Percentiles rank a stretch among this genome's conserved stretches.
These are phyloP conservation scores for Solanum sitiens DNA, from an alignment of 257 asterid genomes.

Conservation along the genomic window DNA sequence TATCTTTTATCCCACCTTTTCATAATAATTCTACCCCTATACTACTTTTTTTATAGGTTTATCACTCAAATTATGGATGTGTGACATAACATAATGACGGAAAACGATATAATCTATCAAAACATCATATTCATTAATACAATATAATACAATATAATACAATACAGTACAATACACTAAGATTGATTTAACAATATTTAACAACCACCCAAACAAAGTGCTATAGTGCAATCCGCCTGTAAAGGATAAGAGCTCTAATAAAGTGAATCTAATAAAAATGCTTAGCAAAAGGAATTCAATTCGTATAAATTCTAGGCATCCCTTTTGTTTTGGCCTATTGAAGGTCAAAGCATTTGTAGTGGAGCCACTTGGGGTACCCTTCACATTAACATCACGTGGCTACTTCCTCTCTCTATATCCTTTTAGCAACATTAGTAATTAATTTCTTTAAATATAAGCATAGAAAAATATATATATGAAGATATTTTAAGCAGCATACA, in stretches of 20 bases:
- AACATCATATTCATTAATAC: too few species aligned
- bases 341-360: background rate
- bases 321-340: background rate
- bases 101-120: too few species aligned
- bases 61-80: too few species aligned
- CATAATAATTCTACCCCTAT: too few species aligned
- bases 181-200: too few species aligned
- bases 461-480: background rate
- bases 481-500: background rate
- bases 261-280: background rate
- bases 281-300: background rate
- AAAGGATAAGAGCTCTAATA: background rate
- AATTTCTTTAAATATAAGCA: background rate
- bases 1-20: too few species aligned
- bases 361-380: background rate
- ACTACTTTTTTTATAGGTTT: too few species aligned
- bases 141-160: too few species aligned
- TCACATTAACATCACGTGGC: background rate
- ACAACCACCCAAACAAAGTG: too few species aligned
- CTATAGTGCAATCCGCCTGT: background rate
- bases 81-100: too few species aligned
- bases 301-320: background rate
- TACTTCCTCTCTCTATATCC: background rate
- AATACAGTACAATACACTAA: too few species aligned
- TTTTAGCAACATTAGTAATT: background rate